Evolutionary conservation across 352 stramenopile species (phyloP), one percentile per base, ranked within the genome.

Genomic region (Pythium utonaiense): DNA sequence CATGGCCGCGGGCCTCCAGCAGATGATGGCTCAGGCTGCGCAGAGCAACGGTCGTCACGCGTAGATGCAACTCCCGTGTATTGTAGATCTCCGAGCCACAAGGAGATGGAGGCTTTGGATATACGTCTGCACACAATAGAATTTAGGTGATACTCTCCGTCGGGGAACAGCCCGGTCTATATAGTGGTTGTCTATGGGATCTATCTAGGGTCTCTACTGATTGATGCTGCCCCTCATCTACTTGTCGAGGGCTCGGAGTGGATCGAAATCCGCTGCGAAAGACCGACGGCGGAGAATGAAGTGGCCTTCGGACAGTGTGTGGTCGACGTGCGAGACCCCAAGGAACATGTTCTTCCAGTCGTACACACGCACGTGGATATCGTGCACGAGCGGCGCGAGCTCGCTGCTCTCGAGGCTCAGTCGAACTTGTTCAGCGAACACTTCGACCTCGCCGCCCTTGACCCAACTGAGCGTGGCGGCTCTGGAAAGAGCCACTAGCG

Each of bases 1-100:
- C 47, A 91, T 96, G 81, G 84, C 86, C 16, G 78, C 84, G 7
- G 86, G 84, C 0, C 51, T 96, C 54, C 86, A 96, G 55, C 88
- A 91, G 56, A 77, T 94, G 66, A 93, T 96, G 86, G 66, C 55
- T 7, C 66, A 73, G 51, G 28, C 34, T 5, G 59, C 30, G 14
- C 83, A 82, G 25, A 72, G 70, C 58, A 67, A 59, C 60, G 44
- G 34, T 17, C 21, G 25, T 34, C 53, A 56, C 50, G 40, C 40
- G 21, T 47, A 47, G n/a, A 19, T 9, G n/a, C n/a, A n/a, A n/a
- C n/a, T n/a, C n/a, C n/a, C n/a, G n/a, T n/a, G n/a, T n/a, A n/a
- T n/a, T n/a, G n/a, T n/a, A n/a, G n/a, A n/a, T n/a, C n/a, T n/a
- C n/a, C n/a, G n/a, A n/a, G n/a, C n/a, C n/a, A n/a, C n/a, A n/a